Evolutionary conservation across 495 filamentous ascomycete genomes (phyloP).

Genomic region (Xylaria scruposa): DNA sequence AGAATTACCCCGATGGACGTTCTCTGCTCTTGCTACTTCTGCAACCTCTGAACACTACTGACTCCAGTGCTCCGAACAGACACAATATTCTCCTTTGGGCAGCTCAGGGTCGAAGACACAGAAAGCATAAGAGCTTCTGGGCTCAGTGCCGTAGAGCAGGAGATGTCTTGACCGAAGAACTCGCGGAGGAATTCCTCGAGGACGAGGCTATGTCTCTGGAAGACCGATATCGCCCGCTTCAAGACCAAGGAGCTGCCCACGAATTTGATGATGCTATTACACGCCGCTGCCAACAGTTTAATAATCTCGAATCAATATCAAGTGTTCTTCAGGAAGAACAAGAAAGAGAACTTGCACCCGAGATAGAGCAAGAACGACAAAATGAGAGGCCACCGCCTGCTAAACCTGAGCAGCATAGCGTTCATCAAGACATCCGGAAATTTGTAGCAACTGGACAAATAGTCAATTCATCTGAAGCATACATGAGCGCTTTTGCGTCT

Average conservation of each 20-base stretch:
- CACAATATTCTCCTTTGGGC: constrained; percentile 65
- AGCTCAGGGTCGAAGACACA: constrained; percentile 60
- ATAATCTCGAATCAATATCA: constrained; percentile 36
- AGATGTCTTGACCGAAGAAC: constrained; percentile 31
- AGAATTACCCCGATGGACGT: no score
- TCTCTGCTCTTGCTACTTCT: no score
- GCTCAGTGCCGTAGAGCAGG: constrained; percentile 1
- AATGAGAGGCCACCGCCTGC: constrained; percentile 54
- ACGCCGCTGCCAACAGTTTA: constrained; percentile 54
- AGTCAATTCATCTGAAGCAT: no score
- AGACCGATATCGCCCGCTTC: constrained; percentile 30
- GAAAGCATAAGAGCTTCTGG: constrained; percentile 44
- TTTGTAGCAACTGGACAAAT: no score
- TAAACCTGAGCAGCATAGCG: constrained; percentile 44
- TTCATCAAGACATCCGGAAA: no score
- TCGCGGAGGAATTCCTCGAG: constrained; percentile 54
- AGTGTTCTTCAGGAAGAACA: constrained; percentile 69
- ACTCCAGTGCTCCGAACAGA: no score
- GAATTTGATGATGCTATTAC: constrained; percentile 39
- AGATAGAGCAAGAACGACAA: constrained; percentile 66
- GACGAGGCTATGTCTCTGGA: constrained; percentile 36
- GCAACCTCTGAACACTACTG: no score
- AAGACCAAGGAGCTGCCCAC: neutral
- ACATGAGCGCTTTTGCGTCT: constrained; percentile 56
- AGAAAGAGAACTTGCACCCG: constrained; percentile 70